phyloP scores from a whole-genome alignment of 108 stramenopile species.

The Cylindrotheca fusiformis region DNA sequence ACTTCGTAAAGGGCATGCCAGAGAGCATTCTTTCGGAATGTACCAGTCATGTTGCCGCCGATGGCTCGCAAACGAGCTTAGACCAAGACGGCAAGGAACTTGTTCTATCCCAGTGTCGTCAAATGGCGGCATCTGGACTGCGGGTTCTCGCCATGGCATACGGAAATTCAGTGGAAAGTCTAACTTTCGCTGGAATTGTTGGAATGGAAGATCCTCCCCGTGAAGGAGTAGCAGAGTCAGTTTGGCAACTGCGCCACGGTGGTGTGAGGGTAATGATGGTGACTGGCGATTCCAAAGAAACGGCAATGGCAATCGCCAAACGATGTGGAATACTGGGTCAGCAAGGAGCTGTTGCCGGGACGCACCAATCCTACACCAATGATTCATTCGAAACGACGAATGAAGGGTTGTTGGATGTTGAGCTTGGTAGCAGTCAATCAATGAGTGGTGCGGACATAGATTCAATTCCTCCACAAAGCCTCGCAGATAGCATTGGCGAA shows the following conservation, averaged over 20 bases:
- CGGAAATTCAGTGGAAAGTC: conserved; percentile 49
- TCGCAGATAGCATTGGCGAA: conserved; percentile 64
- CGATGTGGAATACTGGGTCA: conserved; percentile 80
- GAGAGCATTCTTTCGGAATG: conserved; percentile 88
- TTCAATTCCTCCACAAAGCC: conserved; percentile 59
- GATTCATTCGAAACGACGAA: conserved; percentile 4
- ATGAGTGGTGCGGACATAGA: conserved; percentile 81
- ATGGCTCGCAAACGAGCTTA: conserved; percentile 54
- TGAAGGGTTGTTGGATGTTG: conserved; percentile 25
- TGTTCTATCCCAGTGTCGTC: conserved; percentile 54
- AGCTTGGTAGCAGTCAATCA: conserved; percentile 32
- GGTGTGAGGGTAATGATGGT: conserved; percentile 95
- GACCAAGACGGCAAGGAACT: conserved; percentile 44
- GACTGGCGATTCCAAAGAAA: conserved; percentile 95
- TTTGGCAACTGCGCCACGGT: conserved; percentile 69
- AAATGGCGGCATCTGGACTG: conserved; percentile 82
- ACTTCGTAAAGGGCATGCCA: conserved; percentile 95
- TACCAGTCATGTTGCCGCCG: conserved; percentile 39
- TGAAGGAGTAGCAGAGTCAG: conserved; percentile 76
- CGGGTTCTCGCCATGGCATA: conserved; percentile 92
- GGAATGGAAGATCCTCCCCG: conserved; percentile 95
- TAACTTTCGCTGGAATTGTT: conserved; percentile 89
- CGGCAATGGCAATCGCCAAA: conserved; percentile 90
- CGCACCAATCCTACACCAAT: neutral
- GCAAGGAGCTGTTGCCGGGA: conserved; percentile 2